Evolutionary conservation across 2,329 filamentous ascomycete species (phyloP), one percentile per base, ranked within the genome.

Genomic region (Stagonosporopsis rhizophila): DNA sequence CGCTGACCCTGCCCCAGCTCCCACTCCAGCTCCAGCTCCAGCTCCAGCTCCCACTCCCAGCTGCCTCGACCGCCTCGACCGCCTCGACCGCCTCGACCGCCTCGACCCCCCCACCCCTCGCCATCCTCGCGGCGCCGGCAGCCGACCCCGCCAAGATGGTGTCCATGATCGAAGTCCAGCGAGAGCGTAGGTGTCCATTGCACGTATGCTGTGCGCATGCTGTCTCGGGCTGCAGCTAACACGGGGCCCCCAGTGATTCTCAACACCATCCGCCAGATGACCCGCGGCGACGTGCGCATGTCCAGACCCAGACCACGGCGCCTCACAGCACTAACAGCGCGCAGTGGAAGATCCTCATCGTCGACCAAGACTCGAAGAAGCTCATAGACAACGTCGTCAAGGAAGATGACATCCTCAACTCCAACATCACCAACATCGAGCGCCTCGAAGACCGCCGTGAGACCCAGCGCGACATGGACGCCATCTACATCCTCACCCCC

Each of bases 401-500:
- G 71, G 90, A 97, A 81, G 94, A 99, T 85, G 92, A 97, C 71
- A 96, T 99, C 65, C 89, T 99, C 79, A 96, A 96, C 75, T 87
- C 92, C 78, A 96, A 96, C 75, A 91, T 99, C 77, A 94, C 93
- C 66, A 96, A 96, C 78, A 94, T 99, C 76, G 94, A 98, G 82
- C 87, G 87, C 72, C 96, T 99, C 78, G 93, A 97, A 81, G 87
- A 95, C 60, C 88, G 87, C 68, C 87, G 95, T 72, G 88, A 89
- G 44, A 83, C 85, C 73, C 96, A 96, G 74, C 87, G 88, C 52
- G 89, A 91, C 67, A 96, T 96, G 87, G 95, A 98, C 77, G 95
- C 92, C 68, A 87, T 99, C 64, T 99, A 98, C 79, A 82, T 99
- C 58, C 84, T 99, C 54, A 90, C 93, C 0, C 91, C 95, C 8